Conservation (phyloP, 2,329 filamentous ascomycete species). For the Neonectria sp. region DNA sequence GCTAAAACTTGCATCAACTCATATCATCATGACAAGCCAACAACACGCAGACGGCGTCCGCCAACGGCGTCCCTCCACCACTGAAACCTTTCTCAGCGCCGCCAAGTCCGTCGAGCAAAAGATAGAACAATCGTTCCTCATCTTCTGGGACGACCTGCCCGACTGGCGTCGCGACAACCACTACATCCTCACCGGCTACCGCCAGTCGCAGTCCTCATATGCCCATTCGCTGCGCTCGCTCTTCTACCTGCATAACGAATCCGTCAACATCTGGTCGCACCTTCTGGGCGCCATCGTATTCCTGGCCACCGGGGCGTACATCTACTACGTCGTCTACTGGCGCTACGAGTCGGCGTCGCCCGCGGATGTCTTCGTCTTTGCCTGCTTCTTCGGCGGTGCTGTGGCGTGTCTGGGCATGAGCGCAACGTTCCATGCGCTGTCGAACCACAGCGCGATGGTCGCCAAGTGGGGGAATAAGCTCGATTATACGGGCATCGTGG, state of each 20-base stretch:
- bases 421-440: conserved; percentile 87
- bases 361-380: conserved; percentile 80
- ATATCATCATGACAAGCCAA: conserved; percentile 33
- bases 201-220: conserved; percentile 65
- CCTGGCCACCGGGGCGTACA: conserved; percentile 62
- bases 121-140: conserved; percentile 58
- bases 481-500: conserved; percentile 95
- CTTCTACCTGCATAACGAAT: conserved; percentile 72
- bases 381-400: conserved; percentile 84
- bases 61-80: conserved; percentile 49
- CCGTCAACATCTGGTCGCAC: conserved; percentile 75
- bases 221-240: conserved; percentile 62
- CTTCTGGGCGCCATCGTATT: conserved; percentile 76
- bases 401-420: conserved; percentile 84
- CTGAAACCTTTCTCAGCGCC: conserved; percentile 44
- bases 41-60: conserved; percentile 39
- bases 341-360: conserved; percentile 75
- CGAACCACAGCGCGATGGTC: conserved; percentile 86
- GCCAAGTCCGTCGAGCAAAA: conserved; percentile 55
- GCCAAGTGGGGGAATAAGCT: conserved; percentile 91
- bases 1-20: background rate
- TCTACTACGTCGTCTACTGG: conserved; percentile 72
- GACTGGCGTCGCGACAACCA: conserved; percentile 73
- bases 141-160: conserved; percentile 73
- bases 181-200: conserved; percentile 70